Conservation (phyloP, 768 basidiomycete genomes). For the Leucosporidium yakuticum region DNA sequence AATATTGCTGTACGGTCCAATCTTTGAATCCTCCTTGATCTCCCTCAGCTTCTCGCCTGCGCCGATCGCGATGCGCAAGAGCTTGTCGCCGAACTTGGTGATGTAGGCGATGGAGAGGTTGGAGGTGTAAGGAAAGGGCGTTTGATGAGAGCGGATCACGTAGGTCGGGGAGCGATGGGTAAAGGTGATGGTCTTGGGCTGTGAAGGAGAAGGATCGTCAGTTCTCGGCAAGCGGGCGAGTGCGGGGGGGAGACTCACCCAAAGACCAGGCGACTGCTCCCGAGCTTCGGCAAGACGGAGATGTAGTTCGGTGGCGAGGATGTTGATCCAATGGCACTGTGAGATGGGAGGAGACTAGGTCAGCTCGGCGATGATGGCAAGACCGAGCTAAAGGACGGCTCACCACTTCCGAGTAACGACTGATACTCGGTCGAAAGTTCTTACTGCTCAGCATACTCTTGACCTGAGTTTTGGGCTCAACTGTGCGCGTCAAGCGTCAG, state of each 20-base stretch:
- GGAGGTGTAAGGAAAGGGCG: conserved; percentile 74
- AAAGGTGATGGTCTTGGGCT: conserved; percentile 88
- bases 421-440: conserved; percentile 75
- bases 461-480: conserved; percentile 71
- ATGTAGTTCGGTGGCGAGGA: conserved; percentile 83
- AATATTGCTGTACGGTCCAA: conserved; percentile 66
- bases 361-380: background rate
- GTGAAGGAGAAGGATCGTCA: conserved; percentile 45
- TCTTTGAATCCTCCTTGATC: conserved; percentile 26
- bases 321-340: conserved; percentile 71
- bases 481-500: conserved; percentile 46
- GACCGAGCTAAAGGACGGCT: background rate
- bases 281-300: conserved; percentile 77
- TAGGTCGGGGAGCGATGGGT: conserved; percentile 67
- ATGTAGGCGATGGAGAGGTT: conserved; percentile 71
- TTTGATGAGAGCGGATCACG: conserved; percentile 68
- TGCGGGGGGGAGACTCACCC: conserved; percentile 18
- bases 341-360: background rate
- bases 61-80: conserved; percentile 84
- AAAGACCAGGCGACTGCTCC: conserved; percentile 55
- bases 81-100: conserved; percentile 63
- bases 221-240: background rate
- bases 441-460: conserved; percentile 95
- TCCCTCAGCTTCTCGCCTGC: conserved; percentile 36
- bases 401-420: conserved; percentile 62